Base-by-base conservation (phyloP, 768 basidiomycete genomes). In the Tulasnella sp. region DNA sequence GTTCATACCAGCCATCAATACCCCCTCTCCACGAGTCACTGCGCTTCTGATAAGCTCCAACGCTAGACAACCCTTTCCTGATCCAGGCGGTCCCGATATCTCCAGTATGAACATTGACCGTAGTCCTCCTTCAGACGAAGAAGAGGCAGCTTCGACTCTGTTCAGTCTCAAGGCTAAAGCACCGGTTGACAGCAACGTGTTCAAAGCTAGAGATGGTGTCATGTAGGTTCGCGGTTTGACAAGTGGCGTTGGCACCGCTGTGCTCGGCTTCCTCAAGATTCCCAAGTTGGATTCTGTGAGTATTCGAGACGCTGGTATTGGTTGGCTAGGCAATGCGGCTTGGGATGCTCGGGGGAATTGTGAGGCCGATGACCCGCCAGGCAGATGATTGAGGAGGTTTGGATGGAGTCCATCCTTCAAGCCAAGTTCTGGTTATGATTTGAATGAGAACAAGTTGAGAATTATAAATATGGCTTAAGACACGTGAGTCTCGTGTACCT, bases 41-140 rank as follows among this genome's bases (percentile, higher is more conserved):
- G 55, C 55, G 45, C 43, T 57, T 17, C 55, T 38, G 25, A 57
- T 19, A 30, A 57, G 45, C 46, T 57, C 55, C 44, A 57, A 46
- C 25, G 55, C 55, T 9, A 57, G 55, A 57, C 55, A 24, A 24
- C 25, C 43, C 22, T 57, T 57, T 12, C 55, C 55, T 10, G 55
- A 57, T 44, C 55, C 55, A 5, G 55, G 55, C 12, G 55, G 55
- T 5, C 55, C 55, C 7, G 25, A 45, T 4, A 57, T 57, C 22
- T 57, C 55, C 55, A 57, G 34, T 11, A 57, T 30, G 29, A 29
- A 30, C 22, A 46, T 24, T 8, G 43, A 49, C 55, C 55, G 42
- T 29, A 57, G 38, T 12, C 55, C 55, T 3, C n/a, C 2, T 29
- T 46, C 46, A 38, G 34, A 15, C 29, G 15, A 21, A 11, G 52